A percentile compares a stretch with the other conserved stretches of the same genome.
Conservation (phyloP, 768 basidiomycete genomes). For the Holtermanniella nyarrowii region DNA sequence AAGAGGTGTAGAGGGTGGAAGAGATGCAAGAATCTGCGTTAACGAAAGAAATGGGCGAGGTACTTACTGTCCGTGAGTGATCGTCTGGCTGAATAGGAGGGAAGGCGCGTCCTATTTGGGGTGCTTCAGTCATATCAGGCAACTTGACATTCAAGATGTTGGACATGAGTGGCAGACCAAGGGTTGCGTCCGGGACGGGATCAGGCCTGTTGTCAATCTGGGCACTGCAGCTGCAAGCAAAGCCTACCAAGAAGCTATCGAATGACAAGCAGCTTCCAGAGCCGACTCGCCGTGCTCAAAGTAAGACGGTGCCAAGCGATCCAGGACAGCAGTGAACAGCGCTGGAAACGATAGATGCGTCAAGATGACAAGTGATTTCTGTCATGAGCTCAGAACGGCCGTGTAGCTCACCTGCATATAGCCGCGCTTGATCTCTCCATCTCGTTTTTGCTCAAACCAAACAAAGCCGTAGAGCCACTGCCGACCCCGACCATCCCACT, state of each 20-base stretch:
- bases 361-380: constrained; percentile 73
- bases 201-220: constrained; percentile 58
- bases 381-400: background rate
- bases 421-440: constrained; percentile 32
- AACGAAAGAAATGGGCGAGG: constrained; percentile 63
- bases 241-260: constrained; percentile 70
- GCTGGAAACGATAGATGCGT: constrained; percentile 71
- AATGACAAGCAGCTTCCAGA: constrained; percentile 75
- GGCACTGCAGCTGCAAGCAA: background rate
- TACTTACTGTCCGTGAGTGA: constrained; percentile 43
- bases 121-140: constrained; percentile 58
- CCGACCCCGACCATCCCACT: constrained; percentile 39
- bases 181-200: constrained; percentile 54
- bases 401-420: constrained; percentile 39
- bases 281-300: constrained; percentile 61
- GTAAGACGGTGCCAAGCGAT: constrained; percentile 60
- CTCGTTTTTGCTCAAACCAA: constrained; percentile 39
- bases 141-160: constrained; percentile 62
- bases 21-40: constrained; percentile 43
- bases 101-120: constrained; percentile 61
- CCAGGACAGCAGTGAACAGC: constrained; percentile 59
- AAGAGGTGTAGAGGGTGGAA: constrained; percentile 38
- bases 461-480: constrained; percentile 41
- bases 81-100: constrained; percentile 43
- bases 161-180: constrained; percentile 78